A percentile compares a stretch with the other conserved stretches of the same genome.
Conservation (phyloP, 2,329 filamentous ascomycete genomes). For the Aspergillus hiratsukae region DNA sequence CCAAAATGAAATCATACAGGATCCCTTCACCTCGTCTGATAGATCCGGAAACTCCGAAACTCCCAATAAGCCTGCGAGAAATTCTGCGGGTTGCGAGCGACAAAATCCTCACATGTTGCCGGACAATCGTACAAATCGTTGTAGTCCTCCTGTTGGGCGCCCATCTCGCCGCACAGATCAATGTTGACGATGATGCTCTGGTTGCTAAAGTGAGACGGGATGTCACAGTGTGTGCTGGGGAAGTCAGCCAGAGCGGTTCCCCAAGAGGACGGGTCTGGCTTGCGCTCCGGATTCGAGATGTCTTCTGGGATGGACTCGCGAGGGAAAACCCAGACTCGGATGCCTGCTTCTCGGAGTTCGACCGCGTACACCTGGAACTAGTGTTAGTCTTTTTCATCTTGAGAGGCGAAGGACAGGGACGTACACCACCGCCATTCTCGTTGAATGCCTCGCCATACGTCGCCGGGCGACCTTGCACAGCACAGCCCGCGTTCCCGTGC, state of each 20-base stretch:
- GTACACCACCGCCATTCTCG: slow-evolving; percentile 48
- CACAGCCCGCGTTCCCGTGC: slow-evolving; percentile 54
- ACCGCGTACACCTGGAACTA: slow-evolving; percentile 50
- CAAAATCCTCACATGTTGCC: slow-evolving; percentile 54
- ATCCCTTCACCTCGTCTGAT: slow-evolving; percentile 28
- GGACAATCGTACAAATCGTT: slow-evolving; percentile 39
- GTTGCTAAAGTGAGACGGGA: slow-evolving; percentile 58
- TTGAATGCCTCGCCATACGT: slow-evolving; percentile 55
- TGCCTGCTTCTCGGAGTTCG: slow-evolving; percentile 58
- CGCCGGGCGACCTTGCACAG: slow-evolving; percentile 41
- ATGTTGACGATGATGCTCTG: slow-evolving; percentile 65
- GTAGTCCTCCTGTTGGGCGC: slow-evolving; percentile 34
- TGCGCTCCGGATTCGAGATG: slow-evolving; percentile 38
- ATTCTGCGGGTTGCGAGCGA: slow-evolving; percentile 52
- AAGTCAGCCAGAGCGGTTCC: slow-evolving; percentile 62
- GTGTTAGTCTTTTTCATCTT: not conserved
- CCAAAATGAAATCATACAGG: not conserved
- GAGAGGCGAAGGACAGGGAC: slow-evolving; percentile 3
- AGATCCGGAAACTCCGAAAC: slow-evolving; percentile 59
- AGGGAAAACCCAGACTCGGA: slow-evolving; percentile 60
- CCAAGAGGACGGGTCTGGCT: slow-evolving; percentile 59
- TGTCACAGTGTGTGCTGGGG: slow-evolving; percentile 58
- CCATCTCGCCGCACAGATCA: slow-evolving; percentile 58
- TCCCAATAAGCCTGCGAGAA: slow-evolving; percentile 63
- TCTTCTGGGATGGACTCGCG: slow-evolving; percentile 49